These are phyloP conservation scores for Cryptococcus floricola DNA, from an alignment of 1,284 basidiomycete species.

Conservation along the genomic window DNA sequence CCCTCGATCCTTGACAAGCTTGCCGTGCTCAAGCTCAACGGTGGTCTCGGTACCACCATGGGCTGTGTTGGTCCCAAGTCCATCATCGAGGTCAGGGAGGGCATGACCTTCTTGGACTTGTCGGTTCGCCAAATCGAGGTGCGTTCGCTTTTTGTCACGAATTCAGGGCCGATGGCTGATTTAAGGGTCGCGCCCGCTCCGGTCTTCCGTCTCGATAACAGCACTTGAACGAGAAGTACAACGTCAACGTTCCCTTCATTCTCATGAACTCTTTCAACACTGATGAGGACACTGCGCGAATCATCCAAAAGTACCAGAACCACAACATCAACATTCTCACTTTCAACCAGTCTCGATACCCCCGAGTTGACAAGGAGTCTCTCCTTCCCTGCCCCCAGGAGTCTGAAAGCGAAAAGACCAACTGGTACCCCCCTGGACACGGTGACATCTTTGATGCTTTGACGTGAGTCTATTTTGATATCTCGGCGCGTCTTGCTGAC, in stretches of 20 bases:
- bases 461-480: constrained; percentile 25
- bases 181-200: not conserved
- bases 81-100: constrained; percentile 87
- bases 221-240: constrained; percentile 60
- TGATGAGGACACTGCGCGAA: constrained; percentile 91
- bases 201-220: constrained; percentile 17
- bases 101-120: constrained; percentile 99
- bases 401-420: constrained; percentile 86
- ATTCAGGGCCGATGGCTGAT: constrained; percentile 4
- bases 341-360: constrained; percentile 94
- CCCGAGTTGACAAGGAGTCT: constrained; percentile 93
- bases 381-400: constrained; percentile 83
- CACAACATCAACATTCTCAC: constrained; percentile 92
- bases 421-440: constrained; percentile 99
- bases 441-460: constrained; percentile 64
- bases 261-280: constrained; percentile 99
- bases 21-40: constrained; percentile 98
- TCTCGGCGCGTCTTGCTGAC: not conserved
- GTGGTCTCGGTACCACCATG: constrained; percentile 76
- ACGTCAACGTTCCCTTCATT: constrained; percentile 87
- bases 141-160: constrained; percentile 16
- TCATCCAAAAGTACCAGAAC: constrained; percentile 99
- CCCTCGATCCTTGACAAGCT: constrained; percentile 81
- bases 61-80: constrained; percentile 63
- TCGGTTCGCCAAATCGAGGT: constrained; percentile 94